Base-by-base conservation (phyloP, 768 basidiomycete species). In the Boletales sp. region DNA sequence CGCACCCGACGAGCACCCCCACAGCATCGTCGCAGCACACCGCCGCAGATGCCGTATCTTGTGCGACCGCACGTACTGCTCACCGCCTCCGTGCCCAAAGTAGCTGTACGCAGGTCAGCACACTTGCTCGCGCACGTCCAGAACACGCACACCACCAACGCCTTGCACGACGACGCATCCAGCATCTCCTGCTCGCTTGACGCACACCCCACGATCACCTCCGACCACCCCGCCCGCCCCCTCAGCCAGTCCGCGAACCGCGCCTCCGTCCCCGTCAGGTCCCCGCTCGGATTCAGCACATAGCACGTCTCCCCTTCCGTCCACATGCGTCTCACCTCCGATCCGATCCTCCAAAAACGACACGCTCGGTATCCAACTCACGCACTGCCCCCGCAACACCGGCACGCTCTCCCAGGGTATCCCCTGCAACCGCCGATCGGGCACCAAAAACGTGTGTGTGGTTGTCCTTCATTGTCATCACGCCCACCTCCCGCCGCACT, bases 401-500 rank as follows among this genome's bases (percentile, higher is more conserved):
- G 95, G 94, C 13, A 97, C 82, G 21, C 88, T 94, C 69, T 98
- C 96, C 95, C 95, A 98, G 2, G 96, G 94, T 48, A 98, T 75
- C 0, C 83, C 81, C 61, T 94, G 90, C 11, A 94, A 72, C 50
- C 89, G 84, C 70, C 90, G 90, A 68, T 97, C 96, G 43, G 98
- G 76, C 18, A 95, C 80, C 53, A 98, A 73, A 72, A 97, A 95
- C 32, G 84, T 68, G n/a, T n/a, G n/a, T n/a, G 62, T 98, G 95
- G 37, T 82, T 76, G 58, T 89, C 86, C 6, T n/a, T n/a, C n/a
- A n/a, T n/a, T n/a, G n/a, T n/a, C n/a, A n/a, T n/a, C n/a, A n/a
- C n/a, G n/a, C n/a, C n/a, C n/a, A n/a, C n/a, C n/a, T n/a, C n/a
- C n/a, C n/a, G n/a, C n/a, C n/a, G n/a, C n/a, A n/a, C n/a, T n/a